phyloP scores from a whole-genome alignment of 2,329 filamentous ascomycete species.

The Teratosphaeria pseudoeucalypti region DNA sequence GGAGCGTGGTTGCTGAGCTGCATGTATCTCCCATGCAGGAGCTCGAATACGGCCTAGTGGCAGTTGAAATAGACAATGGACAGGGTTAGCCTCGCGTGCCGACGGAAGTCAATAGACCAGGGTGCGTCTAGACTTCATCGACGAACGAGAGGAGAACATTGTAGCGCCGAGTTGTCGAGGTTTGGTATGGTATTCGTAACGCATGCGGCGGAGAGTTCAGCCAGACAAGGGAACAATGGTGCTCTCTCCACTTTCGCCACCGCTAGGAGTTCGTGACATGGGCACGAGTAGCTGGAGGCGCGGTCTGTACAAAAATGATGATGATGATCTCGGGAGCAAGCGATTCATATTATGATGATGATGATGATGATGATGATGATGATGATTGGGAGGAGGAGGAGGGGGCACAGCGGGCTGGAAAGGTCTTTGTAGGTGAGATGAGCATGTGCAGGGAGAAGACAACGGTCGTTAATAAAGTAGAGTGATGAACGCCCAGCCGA shows the following conservation, averaged over 20 bases:
- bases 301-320: neutral
- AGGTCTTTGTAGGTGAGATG: neutral
- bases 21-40: neutral
- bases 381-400: neutral
- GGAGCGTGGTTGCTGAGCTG: neutral
- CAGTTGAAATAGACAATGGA: neutral
- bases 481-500: neutral
- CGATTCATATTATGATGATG: too few relatives aligned
- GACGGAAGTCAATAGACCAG: neutral
- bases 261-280: neutral
- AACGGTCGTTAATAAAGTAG: neutral
- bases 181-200: neutral
- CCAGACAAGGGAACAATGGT: neutral
- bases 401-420: neutral
- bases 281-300: neutral
- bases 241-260: neutral
- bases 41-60: neutral
- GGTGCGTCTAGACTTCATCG: neutral
- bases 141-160: neutral
- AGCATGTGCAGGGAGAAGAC: neutral
- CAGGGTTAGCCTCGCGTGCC: neutral
- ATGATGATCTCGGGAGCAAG: too few relatives aligned
- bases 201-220: neutral
- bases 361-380: too few relatives aligned
- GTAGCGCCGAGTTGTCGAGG: neutral